Conservation (phyloP, 1,284 basidiomycete genomes). For the Mycena sp. region DNA sequence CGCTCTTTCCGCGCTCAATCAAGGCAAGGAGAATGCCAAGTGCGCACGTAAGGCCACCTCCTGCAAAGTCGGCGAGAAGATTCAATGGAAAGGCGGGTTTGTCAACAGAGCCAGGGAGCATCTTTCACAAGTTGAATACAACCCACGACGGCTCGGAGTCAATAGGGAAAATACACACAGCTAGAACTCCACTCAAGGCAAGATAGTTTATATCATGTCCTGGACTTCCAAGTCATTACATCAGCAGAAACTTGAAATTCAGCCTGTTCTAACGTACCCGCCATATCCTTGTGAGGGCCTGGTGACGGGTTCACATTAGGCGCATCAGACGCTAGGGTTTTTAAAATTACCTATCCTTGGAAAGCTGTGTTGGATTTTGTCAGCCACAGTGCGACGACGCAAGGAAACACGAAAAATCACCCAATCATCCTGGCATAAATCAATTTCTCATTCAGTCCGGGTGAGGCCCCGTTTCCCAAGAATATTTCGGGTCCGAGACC, state of each 20-base stretch:
- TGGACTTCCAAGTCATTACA: slow-evolving; percentile 36
- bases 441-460: slow-evolving; percentile 66
- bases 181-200: slow-evolving; percentile 81
- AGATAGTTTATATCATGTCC: slow-evolving; percentile 90
- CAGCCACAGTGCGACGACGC: slow-evolving; percentile 3
- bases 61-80: slow-evolving; percentile 84
- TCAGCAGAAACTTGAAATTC: neutral
- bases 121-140: slow-evolving; percentile 47
- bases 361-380: slow-evolving; percentile 52
- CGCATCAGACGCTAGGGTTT: too few species aligned
- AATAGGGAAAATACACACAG: slow-evolving; percentile 53
- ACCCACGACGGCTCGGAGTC: slow-evolving; percentile 20
- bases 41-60: slow-evolving; percentile 80
- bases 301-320: too few species aligned
- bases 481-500: slow-evolving; percentile 83
- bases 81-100: slow-evolving; percentile 82
- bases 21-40: slow-evolving; percentile 82
- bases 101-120: slow-evolving; percentile 70
- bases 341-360: slow-evolving; percentile 62
- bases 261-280: slow-evolving; percentile 53
- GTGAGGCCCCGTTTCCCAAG: slow-evolving; percentile 52
- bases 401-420: slow-evolving; percentile 47
- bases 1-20: slow-evolving; percentile 69
- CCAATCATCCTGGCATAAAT: slow-evolving; percentile 75
- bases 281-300: slow-evolving; percentile 77